Evolutionary conservation across 768 basidiomycete genomes (phyloP), one percentile per base, ranked within the genome.

Genomic region (Hericium rajendrae): DNA sequence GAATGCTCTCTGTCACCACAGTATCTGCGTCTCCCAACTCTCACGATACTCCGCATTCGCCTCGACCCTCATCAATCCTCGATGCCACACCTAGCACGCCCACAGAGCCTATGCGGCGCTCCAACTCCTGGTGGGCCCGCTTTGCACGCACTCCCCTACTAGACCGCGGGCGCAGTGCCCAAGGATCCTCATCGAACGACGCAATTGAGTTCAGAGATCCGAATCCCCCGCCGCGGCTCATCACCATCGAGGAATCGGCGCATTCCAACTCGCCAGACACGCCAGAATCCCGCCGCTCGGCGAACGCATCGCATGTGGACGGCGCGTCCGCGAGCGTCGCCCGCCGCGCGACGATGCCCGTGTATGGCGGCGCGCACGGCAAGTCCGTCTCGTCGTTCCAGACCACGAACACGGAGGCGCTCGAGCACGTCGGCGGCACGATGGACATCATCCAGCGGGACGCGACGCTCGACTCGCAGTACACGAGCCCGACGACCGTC

Each of bases 101-200:
- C 3, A 73, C 69, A 22, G 74, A 74, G 46, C 74, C 79, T 1
- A 74, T 90, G 49, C 79, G 80, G 48, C 76, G 88, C 6, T 84
- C 81, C 43, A 82, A 88, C 66, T 82, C 78, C 11, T 91, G 90
- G 87, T 94, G 90, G 85, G 70, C 76, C 9, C 83, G 86, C 2
- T 84, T 94, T 64, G 74, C 86, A 13, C 80, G 79, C 55, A 79
- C 83, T 16, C 78, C 81, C 38, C 73, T 88, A 52, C 74, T 86
- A 26, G 86, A 88, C 60, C 77, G 83, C 41, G 74, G 76, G 24
- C 59, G 70, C 11, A 70, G 61, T 48, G 58, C 50, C 46, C 24
- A 38, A 55, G 26, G 53, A 11, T 13, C 41, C n/a, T 18, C 53
- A 8, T 28, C 38, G 53, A 24, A 20, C 48, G 66, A 59, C 70